Evolutionary conservation across 345 rosid species (phyloP), one percentile per base, ranked within the genome.

Genomic region (Salix koriyanagi): DNA sequence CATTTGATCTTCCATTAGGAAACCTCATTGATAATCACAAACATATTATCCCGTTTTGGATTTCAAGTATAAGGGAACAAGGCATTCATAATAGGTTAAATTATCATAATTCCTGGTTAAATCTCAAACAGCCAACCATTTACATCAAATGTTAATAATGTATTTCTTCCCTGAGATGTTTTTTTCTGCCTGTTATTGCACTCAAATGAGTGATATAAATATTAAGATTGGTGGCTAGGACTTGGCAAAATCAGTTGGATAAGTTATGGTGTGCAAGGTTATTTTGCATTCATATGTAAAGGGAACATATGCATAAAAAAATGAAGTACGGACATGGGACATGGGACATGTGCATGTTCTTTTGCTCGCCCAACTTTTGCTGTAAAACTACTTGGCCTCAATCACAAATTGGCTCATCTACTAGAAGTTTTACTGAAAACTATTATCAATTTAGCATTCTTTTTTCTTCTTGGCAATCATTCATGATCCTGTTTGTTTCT

Each of bases 401-500:
- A 25, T 25, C 61, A 70, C 52, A 26, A 46, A 21, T 25, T 70
- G 34, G 4, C 15, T 70, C 52, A 50, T 70, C 73, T 46, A 28
- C 68, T 61, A n/a, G 60, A 73, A 73, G 2, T 34, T 13, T 37
- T 58, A 41, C 10, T 60, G 58, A 41, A 6, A 73, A 10, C 26
- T 23, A 2, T 23, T 3, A 30, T 74, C 37, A 48, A 3, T 75
- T 80, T 11, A 2, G 25, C 60, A 60, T 64, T 70, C 26, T 46
- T 46, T 15, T 46, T 46, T 46, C 50, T 46, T 46, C 14, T 46
- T 46, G 16, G 50, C 50, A 46, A 46, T 46, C 50, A 46, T 46
- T 46, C 18, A 14, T 46, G 50, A 46, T 46, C 50, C 50, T 84
- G 58, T 60, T 62, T 15, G 34, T 78, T 67, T 70, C 16, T 72